Conservation (phyloP, 164 flowering plant genomes). For the Berberis vulgaris region DNA sequence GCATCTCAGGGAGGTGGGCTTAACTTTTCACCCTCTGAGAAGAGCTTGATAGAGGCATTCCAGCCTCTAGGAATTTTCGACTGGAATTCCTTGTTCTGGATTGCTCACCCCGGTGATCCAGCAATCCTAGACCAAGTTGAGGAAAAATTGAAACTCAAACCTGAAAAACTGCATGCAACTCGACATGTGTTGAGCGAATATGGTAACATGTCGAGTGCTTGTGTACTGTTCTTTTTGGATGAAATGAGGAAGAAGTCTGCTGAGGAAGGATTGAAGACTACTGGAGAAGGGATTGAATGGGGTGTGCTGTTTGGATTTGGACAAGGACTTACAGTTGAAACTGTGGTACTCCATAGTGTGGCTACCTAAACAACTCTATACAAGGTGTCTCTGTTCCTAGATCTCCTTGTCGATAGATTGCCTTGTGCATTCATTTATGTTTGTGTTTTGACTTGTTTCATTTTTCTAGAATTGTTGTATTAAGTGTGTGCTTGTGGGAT, state of each 20-base stretch:
- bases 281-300: constrained; percentile 6
- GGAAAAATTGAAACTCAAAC: background rate
- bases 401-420: too few relatives aligned
- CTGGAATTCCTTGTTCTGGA: constrained; percentile 3
- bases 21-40: background rate
- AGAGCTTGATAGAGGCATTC: constrained; percentile 4
- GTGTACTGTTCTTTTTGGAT: constrained; percentile 6
- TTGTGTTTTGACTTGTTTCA: too few relatives aligned
- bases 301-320: constrained; percentile 6
- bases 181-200: constrained; percentile 4
- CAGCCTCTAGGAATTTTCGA: constrained; percentile 5
- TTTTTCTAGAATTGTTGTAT: too few relatives aligned
- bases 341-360: constrained; percentile 6
- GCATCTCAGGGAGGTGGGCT: constrained; percentile 2
- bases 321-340: constrained; percentile 5
- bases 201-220: constrained; percentile 9
- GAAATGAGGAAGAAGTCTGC: constrained; percentile 8
- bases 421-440: too few relatives aligned
- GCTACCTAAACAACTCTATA: background rate
- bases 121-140: constrained; percentile 5
- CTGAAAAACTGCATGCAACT: constrained; percentile 2
- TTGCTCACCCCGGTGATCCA: constrained; percentile 7
- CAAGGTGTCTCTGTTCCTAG: too few relatives aligned
- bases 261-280: constrained; percentile 1
- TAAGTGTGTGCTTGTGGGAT: too few relatives aligned